Conservation (phyloP, 257 asterid species). For the Ligustrum vulgare region DNA sequence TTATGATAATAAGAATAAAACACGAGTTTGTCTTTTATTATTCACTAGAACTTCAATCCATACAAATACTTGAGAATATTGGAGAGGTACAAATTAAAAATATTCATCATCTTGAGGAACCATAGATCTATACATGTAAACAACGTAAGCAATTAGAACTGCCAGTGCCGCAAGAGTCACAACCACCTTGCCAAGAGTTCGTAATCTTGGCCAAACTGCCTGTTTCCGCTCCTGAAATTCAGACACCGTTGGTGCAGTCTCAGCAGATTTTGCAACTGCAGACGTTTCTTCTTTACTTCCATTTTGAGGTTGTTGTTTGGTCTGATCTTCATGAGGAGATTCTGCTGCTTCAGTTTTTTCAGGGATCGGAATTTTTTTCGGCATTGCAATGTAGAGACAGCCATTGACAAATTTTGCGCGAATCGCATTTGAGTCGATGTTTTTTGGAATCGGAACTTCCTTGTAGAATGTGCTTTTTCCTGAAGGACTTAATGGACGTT, state of each 20-base stretch:
- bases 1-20: neutral
- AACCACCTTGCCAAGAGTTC: conserved; percentile 26
- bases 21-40: neutral
- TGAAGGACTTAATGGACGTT: conserved; percentile 32
- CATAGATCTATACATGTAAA: neutral
- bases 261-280: neutral
- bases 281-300: neutral
- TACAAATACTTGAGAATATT: neutral
- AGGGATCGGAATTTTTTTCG: conserved; percentile 25
- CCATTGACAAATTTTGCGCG: conserved; percentile 44
- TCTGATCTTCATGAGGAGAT: neutral
- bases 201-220: neutral
- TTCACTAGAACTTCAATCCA: neutral
- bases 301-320: neutral
- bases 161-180: conserved; percentile 2
- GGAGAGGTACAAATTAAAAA: neutral
- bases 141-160: neutral
- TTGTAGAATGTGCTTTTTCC: conserved; percentile 42
- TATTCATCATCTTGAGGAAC: neutral
- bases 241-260: neutral
- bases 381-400: conserved; percentile 48
- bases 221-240: neutral
- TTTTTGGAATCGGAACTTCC: conserved; percentile 39
- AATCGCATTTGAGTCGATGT: conserved; percentile 40
- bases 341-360: neutral